These are phyloP conservation scores for Stevia rebaudiana DNA, from an alignment of 140 eudicot species.

Conservation along the genomic window DNA sequence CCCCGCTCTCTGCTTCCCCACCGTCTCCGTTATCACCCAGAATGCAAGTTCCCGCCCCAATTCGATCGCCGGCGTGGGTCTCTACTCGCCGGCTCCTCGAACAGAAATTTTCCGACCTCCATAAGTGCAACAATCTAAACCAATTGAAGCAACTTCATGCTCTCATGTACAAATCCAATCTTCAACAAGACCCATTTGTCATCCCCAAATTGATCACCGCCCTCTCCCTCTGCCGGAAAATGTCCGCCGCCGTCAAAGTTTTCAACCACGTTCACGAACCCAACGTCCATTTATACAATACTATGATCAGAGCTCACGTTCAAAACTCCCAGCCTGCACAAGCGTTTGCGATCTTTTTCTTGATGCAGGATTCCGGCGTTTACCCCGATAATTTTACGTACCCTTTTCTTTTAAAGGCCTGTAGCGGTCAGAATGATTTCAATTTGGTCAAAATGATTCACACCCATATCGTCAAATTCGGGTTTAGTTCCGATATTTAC, in stretches of 20 bases:
- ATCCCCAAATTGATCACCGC: conserved; percentile 67
- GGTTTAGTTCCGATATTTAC: conserved; percentile 52
- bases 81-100: conserved; percentile 76
- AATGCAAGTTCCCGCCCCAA: conserved; percentile 57
- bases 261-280: conserved; percentile 53
- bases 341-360: conserved; percentile 43
- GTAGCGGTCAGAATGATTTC: conserved; percentile 30
- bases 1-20: conserved; percentile 1
- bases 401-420: conserved; percentile 57
- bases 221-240: conserved; percentile 54
- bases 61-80: conserved; percentile 71
- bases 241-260: conserved; percentile 41
- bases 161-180: conserved; percentile 55
- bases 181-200: conserved; percentile 57
- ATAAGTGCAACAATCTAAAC: conserved; percentile 42
- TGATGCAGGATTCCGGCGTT: conserved; percentile 49
- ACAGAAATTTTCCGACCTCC: conserved; percentile 59
- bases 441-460: conserved; percentile 54
- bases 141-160: conserved; percentile 64
- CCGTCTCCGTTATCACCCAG: neutral
- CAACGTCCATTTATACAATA: conserved; percentile 56
- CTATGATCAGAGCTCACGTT: conserved; percentile 54
- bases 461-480: conserved; percentile 40
- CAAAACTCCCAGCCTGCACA: conserved; percentile 36
- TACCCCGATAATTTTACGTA: conserved; percentile 65